These are phyloP conservation scores for Neurospora africana DNA, from an alignment of 495 filamentous ascomycete species.

Conservation along the genomic window DNA sequence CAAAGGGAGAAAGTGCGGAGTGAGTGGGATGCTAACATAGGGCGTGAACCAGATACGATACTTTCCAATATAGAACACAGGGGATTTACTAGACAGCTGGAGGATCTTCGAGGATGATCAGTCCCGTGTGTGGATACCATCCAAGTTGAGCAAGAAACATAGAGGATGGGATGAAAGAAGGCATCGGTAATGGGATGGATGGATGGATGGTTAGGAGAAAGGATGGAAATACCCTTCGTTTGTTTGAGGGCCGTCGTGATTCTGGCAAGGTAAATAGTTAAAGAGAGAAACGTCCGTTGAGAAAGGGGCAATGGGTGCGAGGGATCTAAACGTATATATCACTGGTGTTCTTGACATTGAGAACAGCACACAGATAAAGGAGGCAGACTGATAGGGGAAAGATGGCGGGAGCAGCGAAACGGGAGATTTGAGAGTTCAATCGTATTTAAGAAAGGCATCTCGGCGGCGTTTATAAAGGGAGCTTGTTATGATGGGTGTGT, in stretches of 20 bases:
- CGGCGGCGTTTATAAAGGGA: neutral
- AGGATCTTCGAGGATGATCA: neutral
- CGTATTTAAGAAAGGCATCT: neutral
- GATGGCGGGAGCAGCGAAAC: neutral
- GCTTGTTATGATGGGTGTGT: neutral
- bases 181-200: neutral
- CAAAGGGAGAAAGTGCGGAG: neutral
- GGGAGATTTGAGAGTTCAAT: neutral
- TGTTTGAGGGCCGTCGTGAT: neutral
- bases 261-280: too few species aligned
- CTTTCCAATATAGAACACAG: slow-evolving; percentile 70
- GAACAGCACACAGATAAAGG: neutral
- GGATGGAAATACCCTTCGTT: neutral
- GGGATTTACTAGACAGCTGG: slow-evolving; percentile 51
- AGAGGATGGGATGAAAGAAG: neutral
- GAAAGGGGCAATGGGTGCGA: too few species aligned
- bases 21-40: slow-evolving; percentile 1
- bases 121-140: neutral
- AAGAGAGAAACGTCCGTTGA: too few species aligned
- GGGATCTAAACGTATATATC: neutral
- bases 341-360: neutral
- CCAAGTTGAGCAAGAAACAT: neutral
- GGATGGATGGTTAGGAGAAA: neutral
- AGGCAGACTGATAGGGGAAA: neutral
- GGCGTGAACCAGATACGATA: slow-evolving; percentile 52